Evolutionary conservation across 768 basidiomycete genomes (phyloP), one percentile per base, ranked within the genome.

Genomic region (Tremella yokohamensis): DNA sequence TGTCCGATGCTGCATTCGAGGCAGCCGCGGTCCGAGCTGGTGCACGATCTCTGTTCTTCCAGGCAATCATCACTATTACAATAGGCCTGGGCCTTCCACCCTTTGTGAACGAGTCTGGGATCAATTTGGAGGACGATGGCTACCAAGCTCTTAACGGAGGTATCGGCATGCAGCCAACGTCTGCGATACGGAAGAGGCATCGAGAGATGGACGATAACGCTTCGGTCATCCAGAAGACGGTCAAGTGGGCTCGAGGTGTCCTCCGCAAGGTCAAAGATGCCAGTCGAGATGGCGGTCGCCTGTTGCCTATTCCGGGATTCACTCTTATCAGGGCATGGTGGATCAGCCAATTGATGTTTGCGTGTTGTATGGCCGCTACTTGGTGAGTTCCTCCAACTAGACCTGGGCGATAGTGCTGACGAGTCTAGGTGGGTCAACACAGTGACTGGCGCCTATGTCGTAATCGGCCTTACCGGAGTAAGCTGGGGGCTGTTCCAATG

Each of bases 401-500:
- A 29, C 25, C 19, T 29, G 26, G 6, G 26, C 25, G 49, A 50
- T 8, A 8, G 54, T 48, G 26, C n/a, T 19, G 9, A 12, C 29
- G 53, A n/a, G 38, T 26, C 45, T 67, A 94, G 89, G 63, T 83
- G 92, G 64, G 87, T 85, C 1, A 81, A 83, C 8, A 84, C 81
- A 15, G 87, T 92, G 0, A 70, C 70, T 15, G 85, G 87, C 0
- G 87, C 90, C 16, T 90, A 87, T 0, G 56, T 85, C 12, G 81
- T 97, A 59, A 83, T 96, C 51, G 83, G 86, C 8, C 64, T 88
- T 8, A 86, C 86, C 7, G 94, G 94, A 0, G 87, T 96, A 66
- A 87, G 88, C n/a, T 96, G 88, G 89, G 90, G 91, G 4, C 82
- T 97, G 52, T 83, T 86, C 0, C 87, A 87, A 76, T 97, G 76